A percentile compares a stretch with the other conserved stretches of the same genome.
phyloP scores from a whole-genome alignment of 2,329 filamentous ascomycete species.

The Rugonectria rugulosa region DNA sequence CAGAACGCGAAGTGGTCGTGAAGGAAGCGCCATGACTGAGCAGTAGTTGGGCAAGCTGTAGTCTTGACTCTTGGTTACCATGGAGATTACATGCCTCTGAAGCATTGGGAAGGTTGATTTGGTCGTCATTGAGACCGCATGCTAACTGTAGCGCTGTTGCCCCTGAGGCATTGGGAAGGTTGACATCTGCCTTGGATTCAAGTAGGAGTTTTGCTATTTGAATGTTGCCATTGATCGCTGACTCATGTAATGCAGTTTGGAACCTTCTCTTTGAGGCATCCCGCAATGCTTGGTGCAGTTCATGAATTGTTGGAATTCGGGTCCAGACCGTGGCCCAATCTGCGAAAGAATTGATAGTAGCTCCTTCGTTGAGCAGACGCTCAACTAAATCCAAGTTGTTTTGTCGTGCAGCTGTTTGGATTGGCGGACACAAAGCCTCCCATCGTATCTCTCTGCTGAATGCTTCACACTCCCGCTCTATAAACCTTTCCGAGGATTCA shows the following conservation, averaged over 20 bases:
- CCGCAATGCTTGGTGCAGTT: neutral
- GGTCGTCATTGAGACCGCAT: neutral
- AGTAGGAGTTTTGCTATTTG: neutral
- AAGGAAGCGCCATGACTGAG: too few relatives aligned
- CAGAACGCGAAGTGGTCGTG: too few relatives aligned
- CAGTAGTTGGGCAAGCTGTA: too few relatives aligned
- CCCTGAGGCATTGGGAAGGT: neutral
- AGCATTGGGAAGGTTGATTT: too few relatives aligned
- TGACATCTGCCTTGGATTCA: neutral
- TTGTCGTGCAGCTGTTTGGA: neutral
- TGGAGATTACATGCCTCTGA: neutral
- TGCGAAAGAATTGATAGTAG: neutral
- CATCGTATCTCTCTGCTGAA: neutral
- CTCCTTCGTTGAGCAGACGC: neutral
- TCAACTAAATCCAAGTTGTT: neutral
- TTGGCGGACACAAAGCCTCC: neutral
- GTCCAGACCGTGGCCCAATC: neutral
- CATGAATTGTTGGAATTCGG: neutral
- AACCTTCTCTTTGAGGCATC: neutral
- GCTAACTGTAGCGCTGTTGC: neutral
- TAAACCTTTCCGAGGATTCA: neutral
- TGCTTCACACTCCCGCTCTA: neutral
- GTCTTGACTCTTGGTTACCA: neutral
- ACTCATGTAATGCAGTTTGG: conserved; percentile 4
- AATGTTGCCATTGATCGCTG: neutral